Evolutionary conservation across 345 rosid genomes (phyloP).

Genomic region (Sonneratia caseolaris): DNA sequence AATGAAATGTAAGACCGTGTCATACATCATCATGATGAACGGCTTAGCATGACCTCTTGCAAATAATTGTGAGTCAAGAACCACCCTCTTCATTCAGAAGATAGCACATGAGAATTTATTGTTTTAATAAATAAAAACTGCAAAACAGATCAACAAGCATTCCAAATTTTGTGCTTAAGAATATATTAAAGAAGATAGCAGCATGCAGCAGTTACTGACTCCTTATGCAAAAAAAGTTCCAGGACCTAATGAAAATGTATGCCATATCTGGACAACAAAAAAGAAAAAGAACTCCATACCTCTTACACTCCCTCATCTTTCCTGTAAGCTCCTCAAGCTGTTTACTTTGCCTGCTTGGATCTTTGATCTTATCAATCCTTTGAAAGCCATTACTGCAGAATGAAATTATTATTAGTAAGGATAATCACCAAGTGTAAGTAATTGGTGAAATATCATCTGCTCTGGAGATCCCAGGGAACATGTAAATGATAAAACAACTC

Average conservation of each 20-base stretch:
- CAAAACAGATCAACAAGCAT: not conserved
- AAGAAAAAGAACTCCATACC: constrained; percentile 25
- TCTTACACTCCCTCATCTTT: constrained; percentile 94
- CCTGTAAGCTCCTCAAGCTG: constrained; percentile 94
- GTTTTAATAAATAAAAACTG: not conserved
- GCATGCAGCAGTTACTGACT: not conserved
- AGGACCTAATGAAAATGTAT: not conserved
- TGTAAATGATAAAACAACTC: not conserved
- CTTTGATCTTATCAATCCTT: constrained; percentile 90
- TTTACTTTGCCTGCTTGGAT: constrained; percentile 82
- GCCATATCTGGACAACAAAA: not conserved
- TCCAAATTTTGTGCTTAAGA: not conserved
- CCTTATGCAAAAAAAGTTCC: no score
- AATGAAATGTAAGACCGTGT: constrained; percentile 1
- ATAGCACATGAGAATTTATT: not conserved
- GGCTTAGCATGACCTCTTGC: not conserved
- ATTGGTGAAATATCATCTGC: not conserved
- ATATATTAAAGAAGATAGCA: not conserved
- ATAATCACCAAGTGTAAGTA: not conserved
- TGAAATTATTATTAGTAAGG: not conserved
- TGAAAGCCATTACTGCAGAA: constrained; percentile 87
- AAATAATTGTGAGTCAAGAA: not conserved
- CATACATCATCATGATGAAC: not conserved
- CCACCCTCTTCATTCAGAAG: not conserved
- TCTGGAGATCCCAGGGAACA: not conserved